Percentiles rank a stretch among this genome's conserved stretches.
Conservation (phyloP, 2,329 filamentous ascomycete genomes). For the Penicillium sp. region DNA sequence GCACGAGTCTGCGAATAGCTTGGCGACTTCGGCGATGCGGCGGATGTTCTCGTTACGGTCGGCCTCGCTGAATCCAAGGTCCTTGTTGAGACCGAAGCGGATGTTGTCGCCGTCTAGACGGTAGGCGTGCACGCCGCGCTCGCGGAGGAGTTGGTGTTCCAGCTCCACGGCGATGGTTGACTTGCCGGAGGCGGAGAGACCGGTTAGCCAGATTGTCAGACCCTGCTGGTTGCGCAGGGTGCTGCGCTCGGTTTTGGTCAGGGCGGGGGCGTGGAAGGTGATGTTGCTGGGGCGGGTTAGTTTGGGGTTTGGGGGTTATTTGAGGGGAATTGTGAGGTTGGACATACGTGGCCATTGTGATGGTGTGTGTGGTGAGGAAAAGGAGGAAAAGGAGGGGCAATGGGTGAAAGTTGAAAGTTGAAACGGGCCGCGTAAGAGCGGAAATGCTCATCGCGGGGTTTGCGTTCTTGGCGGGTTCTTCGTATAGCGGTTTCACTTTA, state of each 20-base stretch:
- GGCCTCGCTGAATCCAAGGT: conserved; percentile 87
- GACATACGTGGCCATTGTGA: conserved; percentile 38
- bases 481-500: not conserved
- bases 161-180: conserved; percentile 95
- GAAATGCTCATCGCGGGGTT: conserved; percentile 25
- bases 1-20: conserved; percentile 88
- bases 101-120: conserved; percentile 97
- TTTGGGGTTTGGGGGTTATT: not conserved
- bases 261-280: conserved; percentile 43
- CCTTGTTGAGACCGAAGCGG: conserved; percentile 95
- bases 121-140: conserved; percentile 77
- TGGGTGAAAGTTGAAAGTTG: conserved; percentile 1
- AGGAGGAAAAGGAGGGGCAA: conserved; percentile 6
- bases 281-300: conserved; percentile 38
- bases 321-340: not conserved
- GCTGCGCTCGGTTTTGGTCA: conserved; percentile 42
- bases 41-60: conserved; percentile 98
- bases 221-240: conserved; percentile 70
- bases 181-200: conserved; percentile 92
- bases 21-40: conserved; percentile 91
- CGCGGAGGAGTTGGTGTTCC: conserved; percentile 80
- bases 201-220: conserved; percentile 96
- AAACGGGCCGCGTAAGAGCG: conserved; percentile 21
- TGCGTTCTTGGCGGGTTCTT: conserved; percentile 3
- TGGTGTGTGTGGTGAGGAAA: conserved; percentile 1